phyloP scores from a whole-genome alignment of 768 basidiomycete species.

The Amylocystis lapponica region DNA sequence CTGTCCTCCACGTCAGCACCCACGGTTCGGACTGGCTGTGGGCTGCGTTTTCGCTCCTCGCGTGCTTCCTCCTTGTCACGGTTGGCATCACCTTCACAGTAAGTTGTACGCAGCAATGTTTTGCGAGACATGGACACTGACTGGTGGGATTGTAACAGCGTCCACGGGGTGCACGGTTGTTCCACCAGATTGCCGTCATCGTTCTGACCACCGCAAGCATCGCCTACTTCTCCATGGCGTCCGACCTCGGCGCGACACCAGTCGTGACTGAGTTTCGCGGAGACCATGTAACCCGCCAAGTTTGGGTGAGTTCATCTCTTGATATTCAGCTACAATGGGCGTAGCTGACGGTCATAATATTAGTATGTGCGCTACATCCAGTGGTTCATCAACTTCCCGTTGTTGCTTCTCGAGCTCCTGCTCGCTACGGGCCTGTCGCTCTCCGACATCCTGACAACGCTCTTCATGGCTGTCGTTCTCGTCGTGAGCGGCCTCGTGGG shows the following conservation, averaged over 20 bases:
- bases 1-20: conserved; percentile 32
- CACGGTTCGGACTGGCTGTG: conserved; percentile 44
- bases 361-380: conserved; percentile 50
- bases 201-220: conserved; percentile 43
- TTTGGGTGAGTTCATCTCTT: conserved; percentile 33
- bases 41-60: conserved; percentile 47
- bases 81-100: conserved; percentile 31
- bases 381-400: conserved; percentile 52
- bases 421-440: conserved; percentile 43
- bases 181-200: conserved; percentile 44
- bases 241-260: conserved; percentile 44
- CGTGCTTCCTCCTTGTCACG: conserved; percentile 29
- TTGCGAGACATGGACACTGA: background rate
- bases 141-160: conserved; percentile 16
- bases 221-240: conserved; percentile 52
- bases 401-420: conserved; percentile 41
- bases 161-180: conserved; percentile 37
- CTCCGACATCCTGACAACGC: conserved; percentile 39
- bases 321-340: background rate
- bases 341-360: background rate
- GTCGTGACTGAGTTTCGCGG: conserved; percentile 37
- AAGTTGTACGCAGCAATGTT: conserved; percentile 8
- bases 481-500: conserved; percentile 45
- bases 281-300: conserved; percentile 26
- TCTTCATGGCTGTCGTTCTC: conserved; percentile 43